Evolutionary conservation across 371 early-diverging fungal species (phyloP), one percentile per base, ranked within the genome.

Genomic region (Chytridium lagenaria): DNA sequence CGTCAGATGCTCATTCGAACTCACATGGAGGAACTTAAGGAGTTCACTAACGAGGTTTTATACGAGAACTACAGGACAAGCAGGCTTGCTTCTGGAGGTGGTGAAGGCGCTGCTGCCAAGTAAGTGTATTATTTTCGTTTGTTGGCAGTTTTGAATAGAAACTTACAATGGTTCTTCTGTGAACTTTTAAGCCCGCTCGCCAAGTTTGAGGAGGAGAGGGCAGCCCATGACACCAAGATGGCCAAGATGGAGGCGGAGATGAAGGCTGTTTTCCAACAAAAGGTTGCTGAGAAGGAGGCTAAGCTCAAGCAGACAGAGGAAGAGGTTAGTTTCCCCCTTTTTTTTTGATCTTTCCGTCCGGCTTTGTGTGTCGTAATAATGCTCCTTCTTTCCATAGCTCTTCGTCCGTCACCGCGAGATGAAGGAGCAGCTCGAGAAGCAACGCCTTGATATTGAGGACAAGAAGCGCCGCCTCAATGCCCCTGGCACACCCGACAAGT

Each of bases 171-270:
- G 44, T 44, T 44, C 44, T 44, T 19, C 19, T 44, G n/a, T 28
- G 52, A 26, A 69, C 16, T 31, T 15, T 15, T 3, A 73, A 90
- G 88, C 82, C 95, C 97, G 59, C 81, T 93, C 28, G 89, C 92
- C 75, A 94, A 94, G 87, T 85, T 96, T 80, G 98, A 97, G 78
- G 95, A 96, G 83, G 96, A 97, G 84, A 90, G 92, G 59, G 77
- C 88, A 23, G 88, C 93, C 68, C 98, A 98, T 78, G 98, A 98
- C 82, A 92, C 90, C 77, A 96, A 95, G 86, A 89, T 98, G 87
- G 87, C 91, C 77, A 96, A 97, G 90, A 95, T 98, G 98, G 98
- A 98, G 80, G 90, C 92, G 57, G 98, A 98, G 81, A 97, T 98
- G 98, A 92, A 93, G 82, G 89, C 92, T 15, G 98, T 98, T 40